These are phyloP conservation scores for Backusella sp. DNA, from an alignment of 192 early-diverging fungal genomes.

Conservation along the genomic window DNA sequence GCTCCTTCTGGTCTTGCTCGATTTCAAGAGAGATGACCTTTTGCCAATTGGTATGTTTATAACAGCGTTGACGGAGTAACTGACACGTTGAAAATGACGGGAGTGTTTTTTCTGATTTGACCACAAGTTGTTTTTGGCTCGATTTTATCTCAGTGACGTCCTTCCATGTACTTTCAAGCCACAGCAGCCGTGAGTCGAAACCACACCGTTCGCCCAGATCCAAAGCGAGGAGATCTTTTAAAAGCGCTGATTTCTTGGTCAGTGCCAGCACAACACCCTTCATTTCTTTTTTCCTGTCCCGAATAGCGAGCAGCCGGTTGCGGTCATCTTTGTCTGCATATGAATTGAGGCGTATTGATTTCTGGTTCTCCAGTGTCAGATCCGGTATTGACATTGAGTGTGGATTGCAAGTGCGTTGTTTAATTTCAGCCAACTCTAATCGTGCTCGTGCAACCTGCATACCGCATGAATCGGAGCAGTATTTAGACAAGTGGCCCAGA, in stretches of 20 bases:
- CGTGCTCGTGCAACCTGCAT: slow-evolving; percentile 44
- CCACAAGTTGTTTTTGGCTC: slow-evolving; percentile 16
- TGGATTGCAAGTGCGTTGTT: slow-evolving; percentile 5
- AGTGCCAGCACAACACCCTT: slow-evolving; percentile 1
- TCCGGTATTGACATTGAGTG: slow-evolving; percentile 5
- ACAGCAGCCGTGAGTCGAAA: slow-evolving; percentile 46
- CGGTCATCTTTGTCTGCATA: slow-evolving; percentile 47
- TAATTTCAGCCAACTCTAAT: slow-evolving; percentile 43
- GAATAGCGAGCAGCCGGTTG: slow-evolving; percentile 34
- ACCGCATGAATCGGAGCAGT: slow-evolving; percentile 55
- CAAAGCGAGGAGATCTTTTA: slow-evolving; percentile 17
- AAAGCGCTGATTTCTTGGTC: slow-evolving; percentile 14
- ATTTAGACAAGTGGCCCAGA: slow-evolving; percentile 34
- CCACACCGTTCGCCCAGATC: slow-evolving; percentile 42
- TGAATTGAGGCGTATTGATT: slow-evolving; percentile 34
- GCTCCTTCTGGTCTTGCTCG: slow-evolving; percentile 42
- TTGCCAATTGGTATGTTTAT: slow-evolving; percentile 50
- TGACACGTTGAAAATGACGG: slow-evolving; percentile 32
- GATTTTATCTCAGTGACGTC: slow-evolving; percentile 26
- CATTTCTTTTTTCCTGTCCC: slow-evolving; percentile 33
- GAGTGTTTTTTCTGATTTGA: neutral
- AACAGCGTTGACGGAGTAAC: slow-evolving; percentile 36
- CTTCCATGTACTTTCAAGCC: slow-evolving; percentile 32
- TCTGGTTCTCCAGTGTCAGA: slow-evolving; percentile 21
- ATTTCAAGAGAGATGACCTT: slow-evolving; percentile 40